Conservation (phyloP, 768 basidiomycete species). For the Thelephora ganbajun region DNA sequence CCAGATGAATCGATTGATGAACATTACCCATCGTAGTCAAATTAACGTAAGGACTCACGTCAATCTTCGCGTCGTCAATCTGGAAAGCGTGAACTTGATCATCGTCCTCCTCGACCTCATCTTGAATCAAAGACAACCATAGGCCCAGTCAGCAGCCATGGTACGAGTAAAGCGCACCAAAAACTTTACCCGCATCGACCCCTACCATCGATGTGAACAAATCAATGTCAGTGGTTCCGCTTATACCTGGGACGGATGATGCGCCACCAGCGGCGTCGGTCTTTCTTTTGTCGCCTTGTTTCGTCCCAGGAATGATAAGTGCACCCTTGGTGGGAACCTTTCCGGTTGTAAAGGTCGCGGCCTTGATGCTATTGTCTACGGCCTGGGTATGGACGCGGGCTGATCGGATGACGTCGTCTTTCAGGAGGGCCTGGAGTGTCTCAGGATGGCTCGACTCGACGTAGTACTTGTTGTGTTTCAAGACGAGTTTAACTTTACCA, state of each 20-base stretch:
- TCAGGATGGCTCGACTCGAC: constrained; percentile 95
- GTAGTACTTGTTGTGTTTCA: constrained; percentile 96
- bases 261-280: constrained; percentile 33
- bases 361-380: constrained; percentile 64
- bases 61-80: constrained; percentile 87
- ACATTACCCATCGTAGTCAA: too few species aligned
- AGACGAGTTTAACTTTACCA: constrained; percentile 94
- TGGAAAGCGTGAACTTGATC: constrained; percentile 96
- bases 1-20: neutral
- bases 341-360: constrained; percentile 61
- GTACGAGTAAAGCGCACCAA: constrained; percentile 11
- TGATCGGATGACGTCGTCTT: constrained; percentile 75
- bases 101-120: constrained; percentile 95
- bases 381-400: constrained; percentile 63
- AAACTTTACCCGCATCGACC: constrained; percentile 57
- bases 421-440: constrained; percentile 74
- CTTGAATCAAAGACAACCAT: constrained; percentile 23
- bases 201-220: constrained; percentile 95
- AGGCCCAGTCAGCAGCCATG: neutral
- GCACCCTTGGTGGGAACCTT: constrained; percentile 76
- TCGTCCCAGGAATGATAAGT: constrained; percentile 77
- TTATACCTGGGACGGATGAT: constrained; percentile 11
- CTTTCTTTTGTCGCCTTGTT: constrained; percentile 59
- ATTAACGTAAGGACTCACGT: constrained; percentile 32
- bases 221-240: constrained; percentile 43